Base-by-base conservation (phyloP, 2,329 filamentous ascomycete species). In the Fusarium sambucinum region DNA sequence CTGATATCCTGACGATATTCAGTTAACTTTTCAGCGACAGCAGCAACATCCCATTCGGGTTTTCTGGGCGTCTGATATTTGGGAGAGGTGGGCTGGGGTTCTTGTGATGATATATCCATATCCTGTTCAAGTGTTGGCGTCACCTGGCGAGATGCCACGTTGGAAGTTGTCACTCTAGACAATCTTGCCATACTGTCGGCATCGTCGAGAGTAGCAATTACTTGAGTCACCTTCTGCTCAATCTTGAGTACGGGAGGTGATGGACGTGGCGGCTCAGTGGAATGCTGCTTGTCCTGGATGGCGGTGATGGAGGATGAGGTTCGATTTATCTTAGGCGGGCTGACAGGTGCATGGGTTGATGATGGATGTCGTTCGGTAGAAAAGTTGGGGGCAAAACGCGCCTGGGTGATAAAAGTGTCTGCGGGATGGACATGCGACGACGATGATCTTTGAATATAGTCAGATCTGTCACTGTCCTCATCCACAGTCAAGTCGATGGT, bases 1-100 rank as follows among this genome's bases (percentile, higher is more conserved):
- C 80, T 79, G 29, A 87, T 81, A 25, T 84, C 80, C 33, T 76
- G 75, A 17, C 80, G 78, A 51, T 82, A 81, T 3, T 74, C 63
- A 11, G 74, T 76, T 29, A 87, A 77, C 8, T 77, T 74, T 7
- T 74, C 67, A 33, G 81, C 80, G n/a, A 87, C 76, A 55, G 80
- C 80, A 3, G 79, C 76, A 19, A 81, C 72, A 4, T 81, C 81
- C 81, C 83, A 85, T 4, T 81, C 80, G 16, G 55, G 44, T 19
- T 67, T 65, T 13, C 59, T 54, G 21, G 69, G 70, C 14, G 72
- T 74, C 51, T 75, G 73, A 16, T 56, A 56, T 46, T 66, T 67
- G 30, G 71, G 66, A 19, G 68, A 70, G 13, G 62, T 56, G 14
- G 52, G 45, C 16, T 61, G 66, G 53, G 41, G n/a, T 9, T 60